Base-by-base conservation (phyloP, 106 monocot genomes). In the Phalaenopsis equestris region DNA sequence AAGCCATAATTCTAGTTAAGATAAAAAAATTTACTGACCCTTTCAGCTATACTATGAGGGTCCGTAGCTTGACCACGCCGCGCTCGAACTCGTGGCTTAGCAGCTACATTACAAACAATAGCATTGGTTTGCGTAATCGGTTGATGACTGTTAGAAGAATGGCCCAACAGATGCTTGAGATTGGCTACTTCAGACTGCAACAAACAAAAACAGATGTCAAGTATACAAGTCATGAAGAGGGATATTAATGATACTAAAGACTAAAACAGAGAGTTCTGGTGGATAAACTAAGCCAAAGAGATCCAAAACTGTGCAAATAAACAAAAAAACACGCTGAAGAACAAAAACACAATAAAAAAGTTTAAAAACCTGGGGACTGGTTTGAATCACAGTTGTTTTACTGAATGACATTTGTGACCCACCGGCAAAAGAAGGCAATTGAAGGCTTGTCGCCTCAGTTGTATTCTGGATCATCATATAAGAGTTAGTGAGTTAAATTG, bases 41-140 rank as follows among this genome's bases (percentile, higher is more conserved):
- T 84, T 80, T 95, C 95, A 19, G 95, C 95, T 80, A 95, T 95
- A 48, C 95, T 95, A 78, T 95, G 95, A 78, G 95, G 95, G 58
- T 95, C 93, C 67, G 95, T 95, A 76, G 95, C 95, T 79, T 89
- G 90, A 76, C 93, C 95, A 46, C 95, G 87, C 5, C 91, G 91
- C 74, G 93, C 95, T 79, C 95, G 83, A 2, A 78, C 77, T 12
- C 91, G 87, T 85, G 89, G 87, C 73, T 88, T 91, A 17, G 72
- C 24, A 55, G 56, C 64, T 65, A 81, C 85, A 81, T 87, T 89
- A 70, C 87, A 78, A 79, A 80, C 79, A 86, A 17, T 52, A 36
- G 10, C 77, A 84, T 84, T 86, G 36, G 80, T 11, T 55, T 75
- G 42, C 37, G 45, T 65, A 46, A 79, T 57, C 12, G 84, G 89